These are phyloP conservation scores for Allium cepa DNA, from an alignment of 106 monocot genomes.

Conservation along the genomic window DNA sequence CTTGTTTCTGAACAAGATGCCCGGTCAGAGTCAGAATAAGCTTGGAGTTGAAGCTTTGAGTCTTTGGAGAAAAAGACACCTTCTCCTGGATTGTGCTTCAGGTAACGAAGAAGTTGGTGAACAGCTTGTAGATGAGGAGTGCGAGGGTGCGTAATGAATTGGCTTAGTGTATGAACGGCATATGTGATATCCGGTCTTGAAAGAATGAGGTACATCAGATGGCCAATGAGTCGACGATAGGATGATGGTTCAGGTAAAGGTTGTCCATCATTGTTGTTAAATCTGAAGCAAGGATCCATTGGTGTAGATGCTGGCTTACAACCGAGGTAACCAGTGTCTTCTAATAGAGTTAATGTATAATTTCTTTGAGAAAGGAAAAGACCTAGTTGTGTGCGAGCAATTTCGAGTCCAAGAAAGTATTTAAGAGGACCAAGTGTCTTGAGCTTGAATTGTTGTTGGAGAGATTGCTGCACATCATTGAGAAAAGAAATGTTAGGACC, in stretches of 20 bases:
- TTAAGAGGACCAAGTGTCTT: slow-evolving; percentile 16
- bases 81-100: slow-evolving; percentile 8
- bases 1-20: slow-evolving; percentile 3
- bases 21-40: slow-evolving; percentile 9
- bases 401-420: slow-evolving; percentile 13
- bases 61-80: neutral
- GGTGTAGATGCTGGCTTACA: neutral
- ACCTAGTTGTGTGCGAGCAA: neutral
- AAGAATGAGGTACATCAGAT: slow-evolving; percentile 13
- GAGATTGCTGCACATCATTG: neutral
- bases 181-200: slow-evolving; percentile 6
- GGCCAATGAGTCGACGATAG: slow-evolving; percentile 13
- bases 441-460: slow-evolving; percentile 21
- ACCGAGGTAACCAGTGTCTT: slow-evolving; percentile 1
- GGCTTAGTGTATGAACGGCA: slow-evolving; percentile 16
- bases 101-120: slow-evolving; percentile 15
- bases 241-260: slow-evolving; percentile 13
- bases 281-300: neutral
- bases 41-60: neutral
- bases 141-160: slow-evolving; percentile 8
- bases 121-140: slow-evolving; percentile 9
- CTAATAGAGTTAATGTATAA: slow-evolving; percentile 7
- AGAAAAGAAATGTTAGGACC: slow-evolving; percentile 5
- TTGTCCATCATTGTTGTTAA: neutral
- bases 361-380: slow-evolving; percentile 22